These are phyloP conservation scores for Drechslerella stenobrocha DNA, from an alignment of 2,329 filamentous ascomycete species.

Conservation along the genomic window DNA sequence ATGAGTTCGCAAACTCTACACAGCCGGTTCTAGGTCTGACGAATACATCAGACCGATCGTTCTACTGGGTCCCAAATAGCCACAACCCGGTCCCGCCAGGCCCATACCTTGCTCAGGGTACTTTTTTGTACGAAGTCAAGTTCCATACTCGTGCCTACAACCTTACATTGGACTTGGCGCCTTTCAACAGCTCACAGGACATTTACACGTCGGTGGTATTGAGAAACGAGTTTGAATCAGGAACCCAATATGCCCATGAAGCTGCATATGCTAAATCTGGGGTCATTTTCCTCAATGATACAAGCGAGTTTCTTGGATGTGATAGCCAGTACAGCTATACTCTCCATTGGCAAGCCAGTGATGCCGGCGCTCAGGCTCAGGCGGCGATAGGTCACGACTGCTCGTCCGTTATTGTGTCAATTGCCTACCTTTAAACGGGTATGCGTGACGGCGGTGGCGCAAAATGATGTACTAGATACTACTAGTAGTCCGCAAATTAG, in stretches of 20 bases:
- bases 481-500: no score
- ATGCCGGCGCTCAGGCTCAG: slow-evolving; percentile 11
- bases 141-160: slow-evolving; percentile 35
- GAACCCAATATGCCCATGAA: slow-evolving; percentile 21
- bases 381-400: slow-evolving; percentile 33
- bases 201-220: slow-evolving; percentile 31
- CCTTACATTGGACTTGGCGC: slow-evolving; percentile 29
- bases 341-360: slow-evolving; percentile 28
- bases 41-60: slow-evolving; percentile 27
- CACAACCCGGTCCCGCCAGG: slow-evolving; percentile 36
- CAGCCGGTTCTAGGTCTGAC: slow-evolving; percentile 15
- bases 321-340: slow-evolving; percentile 9
- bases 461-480: no score
- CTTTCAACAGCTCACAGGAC: slow-evolving; percentile 11
- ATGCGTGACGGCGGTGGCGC: no score
- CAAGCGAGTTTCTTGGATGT: slow-evolving; percentile 20
- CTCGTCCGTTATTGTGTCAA: slow-evolving; percentile 18
- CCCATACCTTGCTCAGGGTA: slow-evolving; percentile 26
- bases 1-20: slow-evolving; percentile 1
- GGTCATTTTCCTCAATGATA: slow-evolving; percentile 30
- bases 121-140: slow-evolving; percentile 39
- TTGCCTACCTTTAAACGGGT: slow-evolving; percentile 12
- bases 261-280: slow-evolving; percentile 14
- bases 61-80: slow-evolving; percentile 44
- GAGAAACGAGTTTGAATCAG: slow-evolving; percentile 12